These are phyloP conservation scores for Corylus americana DNA, from an alignment of 306 rosid species.

Conservation along the genomic window DNA sequence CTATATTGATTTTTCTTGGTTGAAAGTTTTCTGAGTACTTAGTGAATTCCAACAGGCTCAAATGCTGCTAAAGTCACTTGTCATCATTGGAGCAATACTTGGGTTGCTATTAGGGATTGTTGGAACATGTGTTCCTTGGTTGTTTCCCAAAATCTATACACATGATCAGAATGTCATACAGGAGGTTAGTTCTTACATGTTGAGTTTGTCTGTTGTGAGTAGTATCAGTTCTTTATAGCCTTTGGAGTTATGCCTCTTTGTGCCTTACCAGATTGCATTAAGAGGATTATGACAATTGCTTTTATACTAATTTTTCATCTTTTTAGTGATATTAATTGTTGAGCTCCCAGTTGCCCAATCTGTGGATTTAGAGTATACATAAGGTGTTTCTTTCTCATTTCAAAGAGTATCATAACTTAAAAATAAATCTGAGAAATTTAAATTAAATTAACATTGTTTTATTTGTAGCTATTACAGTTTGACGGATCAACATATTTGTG, in stretches of 20 bases:
- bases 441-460: background rate
- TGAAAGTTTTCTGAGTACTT: constrained; percentile 27
- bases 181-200: constrained; percentile 57
- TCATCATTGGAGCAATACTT: constrained; percentile 62
- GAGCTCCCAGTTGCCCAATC: background rate
- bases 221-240: background rate
- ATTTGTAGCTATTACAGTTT: background rate
- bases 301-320: background rate
- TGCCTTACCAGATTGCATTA: background rate
- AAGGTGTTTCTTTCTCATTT: background rate
- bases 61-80: constrained; percentile 73
- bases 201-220: background rate
- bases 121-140: constrained; percentile 77
- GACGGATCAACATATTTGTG: too few species aligned
- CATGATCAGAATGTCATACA: constrained; percentile 68
- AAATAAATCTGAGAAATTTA: background rate
- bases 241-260: background rate
- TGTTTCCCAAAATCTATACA: constrained; percentile 75
- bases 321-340: background rate
- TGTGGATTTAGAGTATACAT: background rate
- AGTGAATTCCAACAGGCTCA: constrained; percentile 55
- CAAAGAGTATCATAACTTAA: background rate
- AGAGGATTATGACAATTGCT: background rate
- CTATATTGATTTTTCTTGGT: background rate
- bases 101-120: constrained; percentile 64